Evolutionary conservation across 345 rosid genomes (phyloP).

Genomic region (Cardamine resedifolia): DNA sequence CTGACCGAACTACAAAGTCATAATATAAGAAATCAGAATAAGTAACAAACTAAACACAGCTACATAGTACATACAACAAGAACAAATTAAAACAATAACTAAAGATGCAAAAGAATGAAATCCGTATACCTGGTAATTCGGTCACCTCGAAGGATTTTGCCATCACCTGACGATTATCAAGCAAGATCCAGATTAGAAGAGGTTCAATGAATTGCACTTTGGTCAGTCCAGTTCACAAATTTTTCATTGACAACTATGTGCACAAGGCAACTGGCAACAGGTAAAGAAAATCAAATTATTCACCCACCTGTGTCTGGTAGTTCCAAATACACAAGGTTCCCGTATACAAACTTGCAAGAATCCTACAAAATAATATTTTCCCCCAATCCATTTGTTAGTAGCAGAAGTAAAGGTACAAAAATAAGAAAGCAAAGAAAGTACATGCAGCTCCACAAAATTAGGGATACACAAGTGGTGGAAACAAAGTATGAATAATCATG

Average conservation of each 20-base stretch:
- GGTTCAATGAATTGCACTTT: background rate
- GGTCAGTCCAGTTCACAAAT: background rate
- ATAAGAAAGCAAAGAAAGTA: background rate
- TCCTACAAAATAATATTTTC: constrained; percentile 45
- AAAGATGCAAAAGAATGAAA: background rate
- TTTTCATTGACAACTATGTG: background rate
- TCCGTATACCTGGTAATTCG: constrained; percentile 71
- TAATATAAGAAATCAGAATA: background rate
- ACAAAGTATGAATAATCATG: background rate
- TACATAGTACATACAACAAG: background rate
- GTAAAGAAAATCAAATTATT: background rate
- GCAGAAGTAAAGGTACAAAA: constrained; percentile 1
- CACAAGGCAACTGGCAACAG: background rate
- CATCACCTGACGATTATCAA: constrained; percentile 52
- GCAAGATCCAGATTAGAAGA: constrained; percentile 25
- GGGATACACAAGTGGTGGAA: background rate
- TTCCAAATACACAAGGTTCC: constrained; percentile 78
- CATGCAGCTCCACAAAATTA: background rate
- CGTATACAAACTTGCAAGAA: constrained; percentile 63
- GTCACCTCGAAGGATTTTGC: constrained; percentile 90
- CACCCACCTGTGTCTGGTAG: constrained; percentile 84
- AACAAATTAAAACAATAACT: background rate
- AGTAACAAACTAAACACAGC: constrained; percentile 5
- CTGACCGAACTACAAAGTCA: constrained; percentile 78
- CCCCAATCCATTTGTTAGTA: constrained; percentile 9